Evolutionary conservation across 768 basidiomycete genomes (phyloP).

Genomic region (Serendipita sp.): DNA sequence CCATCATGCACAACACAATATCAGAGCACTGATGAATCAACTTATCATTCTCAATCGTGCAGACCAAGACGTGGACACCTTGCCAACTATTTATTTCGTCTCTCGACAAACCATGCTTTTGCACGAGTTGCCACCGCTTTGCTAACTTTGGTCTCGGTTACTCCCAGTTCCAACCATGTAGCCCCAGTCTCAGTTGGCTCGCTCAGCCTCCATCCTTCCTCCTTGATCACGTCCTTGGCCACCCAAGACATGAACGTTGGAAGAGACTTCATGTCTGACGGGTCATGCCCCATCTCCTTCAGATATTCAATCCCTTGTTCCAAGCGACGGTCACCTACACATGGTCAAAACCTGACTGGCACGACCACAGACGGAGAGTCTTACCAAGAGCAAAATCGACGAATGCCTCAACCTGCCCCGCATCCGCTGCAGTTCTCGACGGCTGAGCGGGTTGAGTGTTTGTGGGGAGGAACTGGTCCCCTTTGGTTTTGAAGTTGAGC

Average conservation of each 20-base stretch:
- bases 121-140: background rate
- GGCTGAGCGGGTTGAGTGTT: background rate
- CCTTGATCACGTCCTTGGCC: conserved; percentile 1
- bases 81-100: too few relatives aligned
- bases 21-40: too few relatives aligned
- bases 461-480: conserved; percentile 3
- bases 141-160: background rate
- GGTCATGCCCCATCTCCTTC: conserved; percentile 4
- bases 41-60: background rate
- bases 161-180: background rate
- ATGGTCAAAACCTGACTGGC: background rate
- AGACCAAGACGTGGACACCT: too few relatives aligned
- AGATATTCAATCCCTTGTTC: conserved; percentile 9
- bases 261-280: background rate
- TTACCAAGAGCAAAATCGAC: conserved; percentile 8
- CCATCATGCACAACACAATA: too few relatives aligned
- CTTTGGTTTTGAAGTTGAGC: conserved; percentile 10
- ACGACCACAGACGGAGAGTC: background rate
- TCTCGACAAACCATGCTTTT: background rate
- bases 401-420: background rate
- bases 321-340: background rate
- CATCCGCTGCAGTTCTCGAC: background rate
- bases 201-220: background rate
- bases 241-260: background rate
- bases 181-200: background rate